Evolutionary conservation across 371 early-diverging fungal species (phyloP).

Genomic region (Globomyces sp.): DNA sequence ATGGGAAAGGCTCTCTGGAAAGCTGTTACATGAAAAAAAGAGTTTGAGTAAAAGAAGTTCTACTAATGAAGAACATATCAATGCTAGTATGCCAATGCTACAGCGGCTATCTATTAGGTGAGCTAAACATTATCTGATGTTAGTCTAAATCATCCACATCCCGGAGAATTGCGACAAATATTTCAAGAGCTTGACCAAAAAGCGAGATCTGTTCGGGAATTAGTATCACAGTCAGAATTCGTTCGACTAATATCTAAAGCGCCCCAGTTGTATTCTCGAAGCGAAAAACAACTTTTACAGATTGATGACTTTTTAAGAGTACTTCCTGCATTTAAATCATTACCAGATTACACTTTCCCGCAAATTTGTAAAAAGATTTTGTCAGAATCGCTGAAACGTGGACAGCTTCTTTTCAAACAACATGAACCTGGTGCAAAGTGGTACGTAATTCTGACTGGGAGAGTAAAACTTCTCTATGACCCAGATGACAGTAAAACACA

Average conservation of each 20-base stretch:
- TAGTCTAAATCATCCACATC: slow-evolving; percentile 5
- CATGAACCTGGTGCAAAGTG: slow-evolving; percentile 16
- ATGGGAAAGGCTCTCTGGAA: no score
- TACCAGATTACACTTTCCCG: slow-evolving; percentile 11
- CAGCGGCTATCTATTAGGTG: no score
- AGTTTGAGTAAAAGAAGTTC: no score
- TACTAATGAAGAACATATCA: no score
- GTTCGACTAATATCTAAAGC: not conserved
- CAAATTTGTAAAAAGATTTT: slow-evolving; percentile 13
- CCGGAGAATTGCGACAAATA: not conserved
- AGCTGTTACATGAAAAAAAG: no score
- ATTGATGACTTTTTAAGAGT: slow-evolving; percentile 8
- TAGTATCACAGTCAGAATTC: not conserved
- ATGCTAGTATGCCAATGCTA: no score
- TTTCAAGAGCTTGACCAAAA: not conserved
- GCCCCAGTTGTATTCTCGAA: not conserved
- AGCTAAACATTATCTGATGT: not conserved
- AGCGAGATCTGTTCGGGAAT: not conserved
- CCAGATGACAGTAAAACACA: not conserved
- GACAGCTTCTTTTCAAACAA: slow-evolving; percentile 12
- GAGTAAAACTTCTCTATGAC: slow-evolving; percentile 5
- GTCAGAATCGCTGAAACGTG: not conserved
- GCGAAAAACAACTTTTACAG: not conserved
- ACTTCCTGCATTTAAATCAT: slow-evolving; percentile 8
- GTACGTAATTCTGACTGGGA: slow-evolving; percentile 14